Evolutionary conservation across 371 early-diverging fungal genomes (phyloP), one percentile per base, ranked within the genome.

Genomic region (Haplosporangium sp.): DNA sequence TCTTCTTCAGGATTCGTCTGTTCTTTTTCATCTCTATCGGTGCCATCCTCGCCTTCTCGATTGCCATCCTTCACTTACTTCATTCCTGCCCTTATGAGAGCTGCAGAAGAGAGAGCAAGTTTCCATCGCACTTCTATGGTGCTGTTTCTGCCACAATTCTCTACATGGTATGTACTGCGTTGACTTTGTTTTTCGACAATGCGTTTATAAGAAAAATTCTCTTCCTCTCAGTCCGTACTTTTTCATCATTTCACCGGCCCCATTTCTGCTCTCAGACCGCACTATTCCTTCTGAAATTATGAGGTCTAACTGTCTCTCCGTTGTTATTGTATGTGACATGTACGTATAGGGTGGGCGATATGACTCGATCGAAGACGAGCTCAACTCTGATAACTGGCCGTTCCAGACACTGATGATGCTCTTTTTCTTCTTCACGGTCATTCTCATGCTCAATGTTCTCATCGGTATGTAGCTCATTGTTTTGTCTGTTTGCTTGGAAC

Each of bases 371-470:
- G 50, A 29, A 12, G 54, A 59, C 2, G 8, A 63, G 9, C 57
- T 77, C 16, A 45, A 20, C 0, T 7, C 38, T 23, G 16, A 41
- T 0, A 64, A 71, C n/a, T 40, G 43, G 38, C 59, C 41, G 1
- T 68, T 76, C 45, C 76, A 76, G 42, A 36, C 63, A n/a, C 66
- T 76, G 76, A 67, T 76, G 76, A 40, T 59, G 6, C 9, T 70
- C 3, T 76, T 41, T 13, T 70, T 76, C 54, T 70, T 70, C 52
- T 63, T 76, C 47, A 70, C 76, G 5, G 70, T 67, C 23, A 70
- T 76, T 18, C 37, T 76, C 23, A 70, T 76, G 76, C 52, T 76
- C 38, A 76, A 75, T 45, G 62, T 75, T 21, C 66, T 75, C 6
- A 75, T 75, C 21, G 75, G 74, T 69, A 29, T 2, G 29, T 29